Evolutionary conservation across 2,329 filamentous ascomycete species (phyloP).

Genomic region (Cordyceps cateniannulata): DNA sequence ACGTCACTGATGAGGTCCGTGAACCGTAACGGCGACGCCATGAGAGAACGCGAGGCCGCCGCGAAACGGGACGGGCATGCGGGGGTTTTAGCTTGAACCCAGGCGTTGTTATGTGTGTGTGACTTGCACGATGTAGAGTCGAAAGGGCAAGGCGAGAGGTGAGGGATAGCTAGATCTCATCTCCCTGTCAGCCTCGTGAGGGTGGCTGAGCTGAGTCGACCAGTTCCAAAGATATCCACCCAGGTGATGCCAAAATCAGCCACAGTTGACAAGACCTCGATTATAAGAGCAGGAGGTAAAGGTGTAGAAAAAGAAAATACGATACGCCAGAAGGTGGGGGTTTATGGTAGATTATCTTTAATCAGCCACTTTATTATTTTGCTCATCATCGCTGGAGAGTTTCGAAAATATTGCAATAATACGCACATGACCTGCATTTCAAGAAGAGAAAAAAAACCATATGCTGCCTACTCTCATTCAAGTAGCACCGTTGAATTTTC

Average conservation of each 20-base stretch:
- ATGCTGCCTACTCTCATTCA: too few species aligned
- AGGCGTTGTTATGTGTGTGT: not conserved
- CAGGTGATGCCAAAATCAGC: not conserved
- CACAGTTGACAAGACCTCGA: not conserved
- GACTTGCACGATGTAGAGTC: not conserved
- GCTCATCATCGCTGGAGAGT: too few species aligned
- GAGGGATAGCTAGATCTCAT: not conserved
- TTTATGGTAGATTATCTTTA: too few species aligned
- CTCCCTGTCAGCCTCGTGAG: not conserved
- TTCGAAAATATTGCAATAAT: too few species aligned
- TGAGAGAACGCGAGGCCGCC: not conserved
- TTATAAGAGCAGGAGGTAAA: not conserved
- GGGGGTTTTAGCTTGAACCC: not conserved
- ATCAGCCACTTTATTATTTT: too few species aligned
- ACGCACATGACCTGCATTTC: too few species aligned
- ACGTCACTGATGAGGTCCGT: conserved; percentile 1
- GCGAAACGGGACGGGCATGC: not conserved
- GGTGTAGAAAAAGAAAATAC: not conserved
- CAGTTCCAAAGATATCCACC: not conserved
- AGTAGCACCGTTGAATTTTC: too few species aligned
- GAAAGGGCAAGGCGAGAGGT: not conserved
- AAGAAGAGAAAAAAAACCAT: not conserved
- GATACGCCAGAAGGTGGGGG: not conserved
- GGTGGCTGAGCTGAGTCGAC: not conserved
- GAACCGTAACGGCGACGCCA: not conserved